These are phyloP conservation scores for Rhodosporidiobolus sp. DNA, from an alignment of 768 basidiomycete species.

Conservation along the genomic window DNA sequence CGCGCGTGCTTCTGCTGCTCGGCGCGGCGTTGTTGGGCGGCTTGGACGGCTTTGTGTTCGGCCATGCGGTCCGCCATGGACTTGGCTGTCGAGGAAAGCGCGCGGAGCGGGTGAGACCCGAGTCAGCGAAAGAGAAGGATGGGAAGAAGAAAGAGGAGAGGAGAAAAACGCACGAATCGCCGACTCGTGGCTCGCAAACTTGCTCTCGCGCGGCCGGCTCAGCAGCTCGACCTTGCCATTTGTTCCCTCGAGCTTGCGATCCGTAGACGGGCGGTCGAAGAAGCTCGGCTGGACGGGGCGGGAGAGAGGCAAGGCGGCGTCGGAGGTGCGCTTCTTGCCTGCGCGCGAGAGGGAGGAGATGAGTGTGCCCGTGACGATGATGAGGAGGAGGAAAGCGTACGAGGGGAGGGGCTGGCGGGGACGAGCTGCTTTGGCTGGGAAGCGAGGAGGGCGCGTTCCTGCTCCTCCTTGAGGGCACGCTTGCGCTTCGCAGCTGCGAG, in stretches of 20 bases:
- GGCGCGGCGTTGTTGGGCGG: not conserved
- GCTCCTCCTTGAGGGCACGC: not conserved
- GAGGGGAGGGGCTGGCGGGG: constrained; percentile 17
- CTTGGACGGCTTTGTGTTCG: not conserved
- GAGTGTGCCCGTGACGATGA: accelerated
- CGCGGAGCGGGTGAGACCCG: not conserved
- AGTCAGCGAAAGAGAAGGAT: not conserved
- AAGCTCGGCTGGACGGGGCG: not conserved
- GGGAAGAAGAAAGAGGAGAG: no score
- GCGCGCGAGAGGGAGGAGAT: not conserved
- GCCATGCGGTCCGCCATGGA: constrained; percentile 4
- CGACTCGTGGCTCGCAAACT: constrained; percentile 28
- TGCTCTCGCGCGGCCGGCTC: not conserved
- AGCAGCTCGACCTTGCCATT: constrained; percentile 3
- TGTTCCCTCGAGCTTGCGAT: not conserved
- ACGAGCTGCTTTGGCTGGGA: constrained; percentile 12
- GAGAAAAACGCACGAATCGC: constrained; percentile 13
- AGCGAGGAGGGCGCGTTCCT: not conserved
- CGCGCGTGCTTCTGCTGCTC: not conserved
- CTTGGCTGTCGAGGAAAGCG: not conserved
- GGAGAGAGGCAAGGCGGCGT: constrained; percentile 1
- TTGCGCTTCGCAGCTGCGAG: not conserved
- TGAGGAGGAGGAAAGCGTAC: not conserved
- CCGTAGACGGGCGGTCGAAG: not conserved
- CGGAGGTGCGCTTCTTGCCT: constrained; percentile 33